Evolutionary conservation across 2,329 filamentous ascomycete species (phyloP).

Genomic region (Colletotrichum neosansevieriae): DNA sequence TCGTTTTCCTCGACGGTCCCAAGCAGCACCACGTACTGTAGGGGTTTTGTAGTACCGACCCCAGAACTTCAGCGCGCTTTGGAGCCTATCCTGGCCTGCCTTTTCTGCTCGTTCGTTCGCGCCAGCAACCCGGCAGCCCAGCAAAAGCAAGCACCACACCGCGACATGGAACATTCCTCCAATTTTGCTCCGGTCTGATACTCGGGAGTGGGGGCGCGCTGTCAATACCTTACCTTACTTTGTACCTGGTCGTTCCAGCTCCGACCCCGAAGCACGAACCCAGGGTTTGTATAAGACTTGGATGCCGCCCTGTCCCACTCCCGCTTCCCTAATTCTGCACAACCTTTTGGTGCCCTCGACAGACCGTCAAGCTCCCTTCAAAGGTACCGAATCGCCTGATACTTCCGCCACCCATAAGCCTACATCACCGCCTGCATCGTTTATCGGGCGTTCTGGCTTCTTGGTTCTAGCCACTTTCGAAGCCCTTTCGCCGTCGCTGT

Average conservation of each 20-base stretch:
- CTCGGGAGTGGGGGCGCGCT: too few species aligned
- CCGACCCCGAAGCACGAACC: conserved; percentile 27
- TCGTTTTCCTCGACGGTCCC: neutral
- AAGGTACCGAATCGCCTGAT: neutral
- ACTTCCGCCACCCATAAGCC: neutral
- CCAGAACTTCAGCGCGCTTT: neutral
- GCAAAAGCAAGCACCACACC: conserved; percentile 13
- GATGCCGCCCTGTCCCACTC: conserved; percentile 25
- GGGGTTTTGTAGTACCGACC: too few species aligned
- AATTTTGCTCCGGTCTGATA: conserved; percentile 1
- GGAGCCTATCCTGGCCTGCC: conserved; percentile 5
- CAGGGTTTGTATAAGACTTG: conserved; percentile 38
- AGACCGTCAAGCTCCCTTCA: neutral
- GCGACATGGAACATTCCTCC: conserved; percentile 21
- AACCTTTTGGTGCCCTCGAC: conserved; percentile 12
- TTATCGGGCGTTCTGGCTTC: conserved; percentile 25
- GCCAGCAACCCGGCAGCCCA: conserved; percentile 13
- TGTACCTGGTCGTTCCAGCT: conserved; percentile 19
- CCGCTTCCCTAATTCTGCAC: neutral
- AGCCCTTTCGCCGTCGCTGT: conserved; percentile 16
- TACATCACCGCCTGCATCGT: neutral
- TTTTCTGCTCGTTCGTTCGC: neutral
- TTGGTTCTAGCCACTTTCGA: conserved; percentile 34
- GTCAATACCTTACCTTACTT: neutral
- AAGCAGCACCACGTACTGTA: neutral